phyloP scores from a whole-genome alignment of 2,329 filamentous ascomycete genomes.

The Dryadomyces sulphureus region DNA sequence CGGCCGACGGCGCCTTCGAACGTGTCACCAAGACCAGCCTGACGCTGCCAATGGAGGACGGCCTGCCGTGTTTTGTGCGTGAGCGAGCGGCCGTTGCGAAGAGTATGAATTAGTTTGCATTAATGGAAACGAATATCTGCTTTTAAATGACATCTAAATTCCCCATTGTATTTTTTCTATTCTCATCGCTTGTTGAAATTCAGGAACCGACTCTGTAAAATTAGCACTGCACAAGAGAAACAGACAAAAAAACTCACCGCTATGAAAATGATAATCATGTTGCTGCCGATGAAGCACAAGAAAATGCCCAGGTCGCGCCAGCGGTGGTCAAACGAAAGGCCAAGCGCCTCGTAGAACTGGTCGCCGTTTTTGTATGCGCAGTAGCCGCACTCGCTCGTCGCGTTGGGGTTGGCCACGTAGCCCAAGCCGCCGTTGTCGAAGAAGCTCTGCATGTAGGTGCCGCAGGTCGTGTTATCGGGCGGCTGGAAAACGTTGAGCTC shows the following conservation, averaged over 20 bases:
- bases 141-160: background rate
- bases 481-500: slow-evolving; percentile 58
- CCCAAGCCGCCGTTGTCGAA: slow-evolving; percentile 54
- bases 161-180: background rate
- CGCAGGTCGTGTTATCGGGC: slow-evolving; percentile 52
- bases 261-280: slow-evolving; percentile 46
- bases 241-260: slow-evolving; percentile 27
- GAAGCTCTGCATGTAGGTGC: slow-evolving; percentile 60
- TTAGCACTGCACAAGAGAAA: background rate
- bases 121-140: too few relatives aligned
- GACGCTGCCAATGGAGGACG: slow-evolving; percentile 49
- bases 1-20: slow-evolving; percentile 19
- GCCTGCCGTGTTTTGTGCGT: slow-evolving; percentile 32
- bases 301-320: slow-evolving; percentile 80
- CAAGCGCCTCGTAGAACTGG: slow-evolving; percentile 58
- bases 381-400: slow-evolving; percentile 57
- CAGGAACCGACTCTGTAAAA: slow-evolving; percentile 29
- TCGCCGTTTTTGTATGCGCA: slow-evolving; percentile 71
- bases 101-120: background rate
- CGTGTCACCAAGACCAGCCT: slow-evolving; percentile 44
- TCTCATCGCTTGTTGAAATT: slow-evolving; percentile 36
- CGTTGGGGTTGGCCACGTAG: slow-evolving; percentile 51
- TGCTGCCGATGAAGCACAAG: slow-evolving; percentile 60
- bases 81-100: background rate
- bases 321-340: slow-evolving; percentile 49